Conservation (phyloP, 1,284 basidiomycete genomes). For the Papiliotrema fonsecae region DNA sequence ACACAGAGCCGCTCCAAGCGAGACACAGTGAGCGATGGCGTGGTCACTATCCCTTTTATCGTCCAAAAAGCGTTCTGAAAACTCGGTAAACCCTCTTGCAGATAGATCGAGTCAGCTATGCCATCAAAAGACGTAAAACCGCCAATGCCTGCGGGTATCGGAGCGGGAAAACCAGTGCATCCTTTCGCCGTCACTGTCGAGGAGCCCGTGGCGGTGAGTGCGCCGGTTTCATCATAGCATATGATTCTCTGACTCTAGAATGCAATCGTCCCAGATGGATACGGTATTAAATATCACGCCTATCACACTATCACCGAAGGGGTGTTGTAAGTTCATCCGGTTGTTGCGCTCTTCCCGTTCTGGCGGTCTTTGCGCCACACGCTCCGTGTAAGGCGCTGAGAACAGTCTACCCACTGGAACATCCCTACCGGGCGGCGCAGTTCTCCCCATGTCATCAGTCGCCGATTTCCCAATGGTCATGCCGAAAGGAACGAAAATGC, state of each 20-base stretch:
- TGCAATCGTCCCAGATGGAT: conserved; percentile 39
- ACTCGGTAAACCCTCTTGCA: no score
- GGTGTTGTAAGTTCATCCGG: conserved; percentile 28
- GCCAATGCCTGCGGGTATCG: conserved; percentile 26
- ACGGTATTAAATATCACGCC: conserved; percentile 42
- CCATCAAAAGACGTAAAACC: conserved; percentile 8
- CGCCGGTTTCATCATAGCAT: no score
- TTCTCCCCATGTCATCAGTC: conserved; percentile 37
- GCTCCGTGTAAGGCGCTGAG: background rate
- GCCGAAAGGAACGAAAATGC: conserved; percentile 31
- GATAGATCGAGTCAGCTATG: no score
- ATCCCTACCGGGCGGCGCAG: conserved; percentile 35
- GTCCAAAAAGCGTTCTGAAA: no score
- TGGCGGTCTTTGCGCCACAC: background rate
- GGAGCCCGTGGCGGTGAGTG: conserved; percentile 34
- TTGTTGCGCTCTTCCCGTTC: background rate
- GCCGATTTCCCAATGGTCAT: conserved; percentile 39
- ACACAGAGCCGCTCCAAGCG: no score
- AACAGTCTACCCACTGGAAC: conserved; percentile 33
- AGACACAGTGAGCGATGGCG: no score
- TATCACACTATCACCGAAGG: conserved; percentile 43
- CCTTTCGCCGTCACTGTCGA: conserved; percentile 40
- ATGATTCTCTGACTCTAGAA: conserved; percentile 27
- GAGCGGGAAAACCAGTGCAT: conserved; percentile 31
- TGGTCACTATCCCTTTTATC: no score